Conservation (phyloP, 305 asterid genomes). For the Fraxinus sp. region DNA sequence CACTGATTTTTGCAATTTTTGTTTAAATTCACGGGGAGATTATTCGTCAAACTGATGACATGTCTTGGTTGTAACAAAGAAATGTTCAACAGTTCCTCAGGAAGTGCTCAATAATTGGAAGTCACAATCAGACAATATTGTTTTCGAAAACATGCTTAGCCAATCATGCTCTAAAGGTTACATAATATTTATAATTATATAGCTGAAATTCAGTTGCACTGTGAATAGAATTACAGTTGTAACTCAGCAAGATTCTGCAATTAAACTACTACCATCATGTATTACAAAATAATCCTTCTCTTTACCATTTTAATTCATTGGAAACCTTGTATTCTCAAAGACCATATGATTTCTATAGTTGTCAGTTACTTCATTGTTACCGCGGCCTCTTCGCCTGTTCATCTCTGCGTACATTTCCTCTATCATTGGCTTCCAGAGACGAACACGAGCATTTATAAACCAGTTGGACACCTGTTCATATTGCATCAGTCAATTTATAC, state of each 20-base stretch:
- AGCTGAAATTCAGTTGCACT: neutral
- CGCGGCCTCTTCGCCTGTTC: conserved; percentile 45
- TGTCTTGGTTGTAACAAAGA: neutral
- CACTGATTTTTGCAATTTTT: neutral
- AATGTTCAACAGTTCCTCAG: neutral
- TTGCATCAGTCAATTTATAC: neutral
- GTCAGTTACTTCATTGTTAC: conserved; percentile 37
- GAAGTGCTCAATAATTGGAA: neutral
- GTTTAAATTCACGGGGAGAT: neutral
- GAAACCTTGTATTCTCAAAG: conserved; percentile 39
- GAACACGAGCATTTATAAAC: conserved; percentile 86
- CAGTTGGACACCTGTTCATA: conserved; percentile 70
- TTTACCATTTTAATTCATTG: conserved; percentile 32
- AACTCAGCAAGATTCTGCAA: conserved; percentile 17
- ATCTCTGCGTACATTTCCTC: conserved; percentile 90
- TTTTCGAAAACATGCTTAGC: neutral
- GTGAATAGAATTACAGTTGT: conserved; percentile 16
- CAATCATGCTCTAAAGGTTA: neutral
- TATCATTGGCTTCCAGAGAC: conserved; percentile 90
- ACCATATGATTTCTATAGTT: conserved; percentile 31
- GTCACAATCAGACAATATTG: neutral
- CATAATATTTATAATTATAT: neutral
- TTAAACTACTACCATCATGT: conserved; percentile 6
- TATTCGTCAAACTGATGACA: neutral
- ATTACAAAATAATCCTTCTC: conserved; percentile 14